phyloP scores from a whole-genome alignment of 2,329 filamentous ascomycete genomes.

The Pseudodiploospora longispora region DNA sequence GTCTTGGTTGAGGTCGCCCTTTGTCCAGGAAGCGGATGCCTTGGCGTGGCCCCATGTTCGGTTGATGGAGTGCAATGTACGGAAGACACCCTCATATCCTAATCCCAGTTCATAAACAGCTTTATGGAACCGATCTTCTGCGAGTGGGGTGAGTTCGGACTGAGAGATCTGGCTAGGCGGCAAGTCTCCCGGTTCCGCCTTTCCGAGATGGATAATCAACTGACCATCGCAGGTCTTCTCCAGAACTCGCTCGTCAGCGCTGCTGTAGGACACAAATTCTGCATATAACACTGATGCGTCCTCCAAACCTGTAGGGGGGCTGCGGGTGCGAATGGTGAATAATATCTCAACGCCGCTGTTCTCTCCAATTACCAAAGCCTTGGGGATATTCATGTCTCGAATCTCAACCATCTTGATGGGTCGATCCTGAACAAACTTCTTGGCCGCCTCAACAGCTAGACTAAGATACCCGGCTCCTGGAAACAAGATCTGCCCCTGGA shows the following conservation, averaged over 20 bases:
- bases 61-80: neutral
- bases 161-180: slow-evolving; percentile 1
- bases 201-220: neutral
- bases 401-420: slow-evolving; percentile 2
- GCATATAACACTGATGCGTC: neutral
- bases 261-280: neutral
- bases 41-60: neutral
- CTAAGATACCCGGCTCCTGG: slow-evolving; percentile 29
- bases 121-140: neutral
- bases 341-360: neutral
- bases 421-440: slow-evolving; percentile 3
- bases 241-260: neutral
- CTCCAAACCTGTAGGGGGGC: neutral
- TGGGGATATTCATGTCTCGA: slow-evolving; percentile 2
- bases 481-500: slow-evolving; percentile 27
- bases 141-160: neutral
- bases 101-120: neutral
- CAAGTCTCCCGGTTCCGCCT: slow-evolving; percentile 8
- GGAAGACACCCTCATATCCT: neutral
- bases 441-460: slow-evolving; percentile 26
- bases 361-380: slow-evolving; percentile 2
- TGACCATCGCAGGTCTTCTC: neutral
- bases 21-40: neutral
- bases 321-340: neutral
- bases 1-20: neutral